These are phyloP conservation scores for Trichomonascaceae sp. DNA, from an alignment of 1,139 yeast species.

Conservation along the genomic window DNA sequence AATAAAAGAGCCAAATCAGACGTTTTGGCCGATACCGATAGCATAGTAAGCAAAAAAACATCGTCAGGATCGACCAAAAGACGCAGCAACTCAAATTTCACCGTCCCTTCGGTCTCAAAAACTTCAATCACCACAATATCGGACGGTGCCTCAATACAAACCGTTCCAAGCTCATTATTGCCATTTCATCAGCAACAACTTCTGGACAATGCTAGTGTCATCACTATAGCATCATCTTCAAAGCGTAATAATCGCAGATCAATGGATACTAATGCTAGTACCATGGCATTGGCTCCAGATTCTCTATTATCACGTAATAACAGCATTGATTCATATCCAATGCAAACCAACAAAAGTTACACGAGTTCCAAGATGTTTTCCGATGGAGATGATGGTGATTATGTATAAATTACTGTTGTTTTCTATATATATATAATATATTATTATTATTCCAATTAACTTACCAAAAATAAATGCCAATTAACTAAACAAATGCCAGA, in stretches of 20 bases:
- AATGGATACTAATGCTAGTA: constrained; percentile 37
- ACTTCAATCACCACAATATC: constrained; percentile 29
- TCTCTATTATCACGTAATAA: constrained; percentile 26
- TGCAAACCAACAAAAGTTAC: constrained; percentile 15
- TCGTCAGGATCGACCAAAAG: constrained; percentile 19
- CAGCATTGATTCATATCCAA: constrained; percentile 21
- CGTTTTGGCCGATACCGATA: constrained; percentile 13
- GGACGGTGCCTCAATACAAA: constrained; percentile 21
- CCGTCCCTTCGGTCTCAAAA: constrained; percentile 28
- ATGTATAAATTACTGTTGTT: neutral
- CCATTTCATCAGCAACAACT: constrained; percentile 15
- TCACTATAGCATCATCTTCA: constrained; percentile 36
- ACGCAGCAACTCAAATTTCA: constrained; percentile 28
- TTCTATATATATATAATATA: too few relatives aligned
- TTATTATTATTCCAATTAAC: neutral
- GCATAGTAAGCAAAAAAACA: constrained; percentile 12
- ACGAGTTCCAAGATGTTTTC: constrained; percentile 10
- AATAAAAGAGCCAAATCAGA: neutral
- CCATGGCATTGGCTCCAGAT: constrained; percentile 35
- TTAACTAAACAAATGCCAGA: neutral
- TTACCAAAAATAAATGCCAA: neutral
- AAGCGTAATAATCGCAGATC: constrained; percentile 32
- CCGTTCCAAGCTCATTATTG: constrained; percentile 15
- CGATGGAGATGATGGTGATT: constrained; percentile 6
- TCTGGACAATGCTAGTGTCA: constrained; percentile 33